Percentiles rank a stretch among this genome's conserved stretches.
Evolutionary conservation across 2,329 filamentous ascomycete genomes (phyloP).

Genomic region (Cladophialophora yegresii): DNA sequence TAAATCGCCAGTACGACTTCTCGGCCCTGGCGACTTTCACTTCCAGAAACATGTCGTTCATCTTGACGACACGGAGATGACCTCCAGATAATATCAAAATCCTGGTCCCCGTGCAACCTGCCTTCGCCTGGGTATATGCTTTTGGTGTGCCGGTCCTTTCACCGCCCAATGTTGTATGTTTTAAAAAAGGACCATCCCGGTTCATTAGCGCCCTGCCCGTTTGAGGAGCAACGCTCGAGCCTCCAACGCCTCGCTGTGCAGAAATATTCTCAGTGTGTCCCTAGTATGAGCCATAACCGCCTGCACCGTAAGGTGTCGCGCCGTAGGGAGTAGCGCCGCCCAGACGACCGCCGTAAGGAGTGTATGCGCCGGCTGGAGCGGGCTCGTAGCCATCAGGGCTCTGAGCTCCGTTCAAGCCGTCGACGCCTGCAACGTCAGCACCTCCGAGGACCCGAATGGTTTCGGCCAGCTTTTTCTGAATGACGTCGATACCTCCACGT

Average conservation of each 20-base stretch:
- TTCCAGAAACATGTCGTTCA: not conserved
- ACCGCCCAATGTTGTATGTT: not conserved
- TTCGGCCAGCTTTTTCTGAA: constrained; percentile 86
- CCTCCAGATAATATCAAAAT: not conserved
- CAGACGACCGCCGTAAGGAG: constrained; percentile 64
- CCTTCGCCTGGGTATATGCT: constrained; percentile 4
- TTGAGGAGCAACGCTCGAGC: not conserved
- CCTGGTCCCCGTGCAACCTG: not conserved
- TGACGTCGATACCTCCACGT: constrained; percentile 79
- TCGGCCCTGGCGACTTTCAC: not conserved
- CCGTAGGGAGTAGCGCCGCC: constrained; percentile 60
- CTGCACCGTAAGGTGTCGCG: constrained; percentile 57
- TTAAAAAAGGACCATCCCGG: not conserved
- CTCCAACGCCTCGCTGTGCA: constrained; percentile 31
- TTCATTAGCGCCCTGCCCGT: not conserved
- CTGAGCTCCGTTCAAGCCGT: constrained; percentile 52
- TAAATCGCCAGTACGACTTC: not conserved
- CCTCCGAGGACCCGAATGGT: constrained; percentile 66
- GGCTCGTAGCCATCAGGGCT: constrained; percentile 54
- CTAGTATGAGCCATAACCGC: constrained; percentile 33
- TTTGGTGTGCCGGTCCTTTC: not conserved
- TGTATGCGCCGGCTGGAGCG: constrained; percentile 52
- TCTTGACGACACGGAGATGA: not conserved
- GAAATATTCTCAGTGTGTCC: not conserved
- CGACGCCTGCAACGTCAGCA: constrained; percentile 46